Evolutionary conservation across 2,329 filamentous ascomycete genomes (phyloP), one percentile per base, ranked within the genome.

Genomic region (Xylariaceae sp.): DNA sequence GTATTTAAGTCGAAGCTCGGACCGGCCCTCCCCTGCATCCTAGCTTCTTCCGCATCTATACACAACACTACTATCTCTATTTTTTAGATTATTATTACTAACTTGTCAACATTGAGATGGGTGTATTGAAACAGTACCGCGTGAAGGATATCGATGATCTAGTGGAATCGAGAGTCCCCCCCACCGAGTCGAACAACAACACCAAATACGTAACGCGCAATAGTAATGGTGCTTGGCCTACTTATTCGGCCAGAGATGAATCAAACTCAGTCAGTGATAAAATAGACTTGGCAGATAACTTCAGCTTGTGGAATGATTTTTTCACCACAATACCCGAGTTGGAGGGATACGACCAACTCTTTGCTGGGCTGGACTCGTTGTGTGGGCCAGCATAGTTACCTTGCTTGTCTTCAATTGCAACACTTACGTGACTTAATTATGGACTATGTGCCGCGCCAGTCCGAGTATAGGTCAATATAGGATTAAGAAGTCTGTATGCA

Each of bases 341-440:
- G 15, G 61, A 60, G 29, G 58, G 55, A 16, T 64, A 62, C 49
- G 62, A 65, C 20, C 57, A 66, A 24, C 35, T 67, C 0, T 64
- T 67, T 13, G 55, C 63, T 1, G 61, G 55, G 6, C 47, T 66
- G n/a, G 64, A 66, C 30, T 45, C 53, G 1, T 66, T 59, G 16
- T 64, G 53, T 13, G 63, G 59, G 6, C 56, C 53, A 16, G 50
- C 40, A n/a, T 55, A 53, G 15, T 20, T 13, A n/a, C n/a, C n/a
- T n/a, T n/a, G n/a, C n/a, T n/a, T n/a, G n/a, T n/a, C n/a, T n/a
- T n/a, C n/a, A n/a, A n/a, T n/a, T n/a, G n/a, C n/a, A n/a, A n/a
- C n/a, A n/a, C n/a, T n/a, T n/a, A n/a, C n/a, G n/a, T n/a, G n/a
- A n/a, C n/a, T n/a, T n/a, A n/a, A n/a, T n/a, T n/a, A n/a, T n/a